Evolutionary conservation across 257 asterid genomes (phyloP), one percentile per base, ranked within the genome.

Genomic region (Knoxia roxburghii): DNA sequence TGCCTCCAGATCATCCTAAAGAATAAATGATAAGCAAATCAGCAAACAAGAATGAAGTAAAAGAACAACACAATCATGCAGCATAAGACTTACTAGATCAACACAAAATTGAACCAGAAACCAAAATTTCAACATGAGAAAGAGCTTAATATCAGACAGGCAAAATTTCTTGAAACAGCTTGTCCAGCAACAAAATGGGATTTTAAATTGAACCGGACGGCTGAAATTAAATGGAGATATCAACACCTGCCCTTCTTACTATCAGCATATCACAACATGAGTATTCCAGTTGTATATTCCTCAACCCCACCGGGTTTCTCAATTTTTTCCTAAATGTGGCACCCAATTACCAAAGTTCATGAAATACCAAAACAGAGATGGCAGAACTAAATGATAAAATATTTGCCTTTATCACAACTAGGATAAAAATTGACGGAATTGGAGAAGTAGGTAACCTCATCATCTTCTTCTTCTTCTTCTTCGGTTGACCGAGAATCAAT

Each of bases 1-100:
- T 74, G 86, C 91, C 77, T 90, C 99, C 68, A 81, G 88, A 78
- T 89, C 98, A 77, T 86, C 97, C 99, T 94, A 80, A 59, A 76
- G 80, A 7, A 66, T 39, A 18, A 73, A 66, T 26, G 37, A 57
- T 12, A 15, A 56, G 18, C 67, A n/a, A 23, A 29, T 72, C 55
- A 72, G 77, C 50, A 39, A 32, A 18, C 57, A 39, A 56, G 21
- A 15, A 18, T 8, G 20, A 29, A 57, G 11, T 29, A 46, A 56
- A 35, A 32, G 21, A 56, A 3, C 57, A 23, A 9, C 4, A 21
- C 12, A 52, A 11, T 52, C 27, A 52, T n/a, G n/a, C n/a, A n/a
- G n/a, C n/a, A n/a, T n/a, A n/a, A n/a, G n/a, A n/a, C n/a, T n/a
- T n/a, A n/a, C n/a, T n/a, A n/a, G n/a, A n/a, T n/a, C n/a, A n/a